A percentile compares a stretch with the other conserved stretches of the same genome.
Evolutionary conservation across 2,329 filamentous ascomycete genomes (phyloP).

Genomic region (Phoma herbarum): DNA sequence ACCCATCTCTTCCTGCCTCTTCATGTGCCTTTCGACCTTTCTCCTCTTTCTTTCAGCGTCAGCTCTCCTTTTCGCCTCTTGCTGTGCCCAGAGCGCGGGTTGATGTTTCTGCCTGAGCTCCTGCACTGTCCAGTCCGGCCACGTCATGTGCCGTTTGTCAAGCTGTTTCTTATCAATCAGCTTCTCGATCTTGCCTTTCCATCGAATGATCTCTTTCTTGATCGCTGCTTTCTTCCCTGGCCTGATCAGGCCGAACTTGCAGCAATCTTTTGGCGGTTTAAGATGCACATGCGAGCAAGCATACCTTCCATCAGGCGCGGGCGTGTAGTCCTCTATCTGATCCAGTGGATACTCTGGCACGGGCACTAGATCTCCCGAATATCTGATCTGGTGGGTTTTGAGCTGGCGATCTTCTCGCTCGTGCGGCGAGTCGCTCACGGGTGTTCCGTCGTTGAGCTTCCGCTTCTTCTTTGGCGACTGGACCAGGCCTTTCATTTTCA

Average conservation of each 20-base stretch:
- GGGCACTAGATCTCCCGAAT: background rate
- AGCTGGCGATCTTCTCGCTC: background rate
- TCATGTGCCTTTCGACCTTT: background rate
- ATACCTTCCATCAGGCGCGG: background rate
- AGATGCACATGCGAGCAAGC: background rate
- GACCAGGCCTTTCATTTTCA: background rate
- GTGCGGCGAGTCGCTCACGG: background rate
- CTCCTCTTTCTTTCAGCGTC: background rate
- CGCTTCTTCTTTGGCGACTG: background rate
- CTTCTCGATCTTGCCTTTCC: conserved; percentile 4
- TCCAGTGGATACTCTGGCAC: conserved; percentile 8
- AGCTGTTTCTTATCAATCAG: conserved; percentile 2
- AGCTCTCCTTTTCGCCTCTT: background rate
- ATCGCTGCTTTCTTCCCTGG: background rate
- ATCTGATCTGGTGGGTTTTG: background rate
- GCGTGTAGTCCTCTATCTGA: background rate
- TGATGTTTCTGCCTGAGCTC: conserved; percentile 3
- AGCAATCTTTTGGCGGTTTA: conserved; percentile 2
- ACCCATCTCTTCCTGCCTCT: background rate
- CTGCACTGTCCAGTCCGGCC: background rate
- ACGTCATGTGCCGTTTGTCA: conserved; percentile 10
- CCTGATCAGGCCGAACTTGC: conserved; percentile 1
- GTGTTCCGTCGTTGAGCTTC: background rate
- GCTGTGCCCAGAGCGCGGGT: background rate
- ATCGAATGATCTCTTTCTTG: conserved; percentile 1